Conservation (phyloP, 495 filamentous ascomycete species). For the Friedmanniomyces simplex region DNA sequence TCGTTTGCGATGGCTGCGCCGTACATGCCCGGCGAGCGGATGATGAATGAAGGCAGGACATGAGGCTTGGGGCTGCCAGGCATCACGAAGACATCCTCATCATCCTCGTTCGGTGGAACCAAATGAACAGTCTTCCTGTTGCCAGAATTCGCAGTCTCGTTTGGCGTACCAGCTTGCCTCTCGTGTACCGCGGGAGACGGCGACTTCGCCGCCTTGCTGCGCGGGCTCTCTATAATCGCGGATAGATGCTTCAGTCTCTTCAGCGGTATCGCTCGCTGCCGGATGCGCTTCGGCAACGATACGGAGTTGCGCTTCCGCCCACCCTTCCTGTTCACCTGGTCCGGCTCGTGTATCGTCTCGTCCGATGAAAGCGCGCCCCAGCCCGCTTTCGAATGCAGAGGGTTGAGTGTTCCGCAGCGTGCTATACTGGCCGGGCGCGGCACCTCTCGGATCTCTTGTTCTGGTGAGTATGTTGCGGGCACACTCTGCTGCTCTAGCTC, state of each 20-base stretch:
- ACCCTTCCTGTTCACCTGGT: neutral
- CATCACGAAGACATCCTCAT: slow-evolving; percentile 13
- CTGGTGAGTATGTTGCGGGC: slow-evolving; percentile 12
- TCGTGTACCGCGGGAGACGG: slow-evolving; percentile 5
- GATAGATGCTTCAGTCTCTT: slow-evolving; percentile 17
- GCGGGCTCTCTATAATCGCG: slow-evolving; percentile 18
- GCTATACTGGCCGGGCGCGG: slow-evolving; percentile 5
- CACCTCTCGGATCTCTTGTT: slow-evolving; percentile 6
- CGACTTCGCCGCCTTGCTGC: neutral
- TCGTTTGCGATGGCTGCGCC: slow-evolving; percentile 12
- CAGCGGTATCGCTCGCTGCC: slow-evolving; percentile 7
- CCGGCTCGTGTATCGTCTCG: slow-evolving; percentile 10
- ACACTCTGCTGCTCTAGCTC: slow-evolving; percentile 1
- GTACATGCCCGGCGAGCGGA: slow-evolving; percentile 13
- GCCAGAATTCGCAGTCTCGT: neutral
- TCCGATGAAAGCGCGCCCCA: slow-evolving; percentile 17
- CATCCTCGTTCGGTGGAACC: neutral
- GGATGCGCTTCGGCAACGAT: slow-evolving; percentile 6
- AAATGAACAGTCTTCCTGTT: neutral
- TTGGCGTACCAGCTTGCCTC: neutral
- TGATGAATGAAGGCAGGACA: slow-evolving; percentile 13
- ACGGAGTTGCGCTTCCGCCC: slow-evolving; percentile 8
- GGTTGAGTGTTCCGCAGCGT: slow-evolving; percentile 1
- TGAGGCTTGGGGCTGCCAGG: slow-evolving; percentile 15
- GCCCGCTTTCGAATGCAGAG: slow-evolving; percentile 11